Evolutionary conservation across 129 eudicot species (phyloP).

Genomic region (Flaveria linearis): DNA sequence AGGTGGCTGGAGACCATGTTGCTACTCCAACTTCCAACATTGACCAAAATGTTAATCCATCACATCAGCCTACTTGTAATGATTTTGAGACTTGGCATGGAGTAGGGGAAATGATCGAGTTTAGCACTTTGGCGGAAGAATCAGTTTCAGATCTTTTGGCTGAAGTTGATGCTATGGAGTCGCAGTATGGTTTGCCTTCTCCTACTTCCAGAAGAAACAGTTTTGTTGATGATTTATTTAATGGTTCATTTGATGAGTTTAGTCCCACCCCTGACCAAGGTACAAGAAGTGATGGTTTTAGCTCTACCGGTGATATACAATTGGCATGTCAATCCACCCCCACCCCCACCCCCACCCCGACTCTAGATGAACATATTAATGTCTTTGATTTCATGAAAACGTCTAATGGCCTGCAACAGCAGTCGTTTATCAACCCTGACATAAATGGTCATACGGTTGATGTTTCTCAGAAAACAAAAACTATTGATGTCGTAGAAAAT

Average conservation of each 20-base stretch:
- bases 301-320: slow-evolving; percentile 70
- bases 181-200: slow-evolving; percentile 70
- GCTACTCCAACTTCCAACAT: slow-evolving; percentile 44
- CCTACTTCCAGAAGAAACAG: slow-evolving; percentile 79
- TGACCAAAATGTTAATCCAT: slow-evolving; percentile 36
- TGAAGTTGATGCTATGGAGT: slow-evolving; percentile 98
- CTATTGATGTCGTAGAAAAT: neutral
- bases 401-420: slow-evolving; percentile 35
- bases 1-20: slow-evolving; percentile 44
- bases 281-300: slow-evolving; percentile 60
- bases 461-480: slow-evolving; percentile 23
- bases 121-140: slow-evolving; percentile 87
- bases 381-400: slow-evolving; percentile 46
- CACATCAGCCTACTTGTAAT: slow-evolving; percentile 34
- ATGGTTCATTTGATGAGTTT: slow-evolving; percentile 67
- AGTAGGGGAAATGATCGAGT: slow-evolving; percentile 63
- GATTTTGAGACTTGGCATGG: slow-evolving; percentile 55
- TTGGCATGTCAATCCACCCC: slow-evolving; percentile 45
- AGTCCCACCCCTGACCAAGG: slow-evolving; percentile 61
- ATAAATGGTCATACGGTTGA: neutral
- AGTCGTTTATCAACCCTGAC: slow-evolving; percentile 30
- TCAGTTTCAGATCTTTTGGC: slow-evolving; percentile 92
- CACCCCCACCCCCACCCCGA: neutral
- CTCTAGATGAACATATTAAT: slow-evolving; percentile 33
- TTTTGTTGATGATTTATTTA: slow-evolving; percentile 62